Evolutionary conservation across 140 eudicot genomes (phyloP).

Genomic region (Senecio squalidus): DNA sequence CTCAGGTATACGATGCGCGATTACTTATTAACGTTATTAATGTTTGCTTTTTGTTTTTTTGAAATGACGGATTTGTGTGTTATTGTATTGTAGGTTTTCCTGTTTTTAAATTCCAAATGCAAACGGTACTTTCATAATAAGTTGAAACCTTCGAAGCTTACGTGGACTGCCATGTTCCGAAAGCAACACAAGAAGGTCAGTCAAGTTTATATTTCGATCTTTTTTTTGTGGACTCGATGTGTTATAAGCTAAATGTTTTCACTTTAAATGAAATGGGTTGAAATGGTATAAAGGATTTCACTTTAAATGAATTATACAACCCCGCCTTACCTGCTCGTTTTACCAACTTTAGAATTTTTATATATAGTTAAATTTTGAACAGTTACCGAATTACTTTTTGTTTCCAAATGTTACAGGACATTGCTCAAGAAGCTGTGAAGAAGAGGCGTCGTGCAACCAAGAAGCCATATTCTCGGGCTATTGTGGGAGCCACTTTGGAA

Average conservation of each 20-base stretch:
- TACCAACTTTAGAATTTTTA: neutral
- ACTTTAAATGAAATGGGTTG: no score
- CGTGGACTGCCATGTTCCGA: constrained; percentile 85
- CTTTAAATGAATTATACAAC: no score
- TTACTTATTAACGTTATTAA: neutral
- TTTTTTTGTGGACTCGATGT: neutral
- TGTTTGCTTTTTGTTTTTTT: neutral
- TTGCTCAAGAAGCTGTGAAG: constrained; percentile 68
- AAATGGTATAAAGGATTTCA: no score
- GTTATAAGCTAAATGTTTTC: neutral
- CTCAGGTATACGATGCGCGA: constrained; percentile 42
- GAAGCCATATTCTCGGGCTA: constrained; percentile 76
- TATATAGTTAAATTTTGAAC: neutral
- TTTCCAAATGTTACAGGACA: constrained; percentile 37
- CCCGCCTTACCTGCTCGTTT: neutral
- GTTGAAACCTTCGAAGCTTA: constrained; percentile 84
- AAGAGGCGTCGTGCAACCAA: constrained; percentile 75
- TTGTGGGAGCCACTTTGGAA: constrained; percentile 78
- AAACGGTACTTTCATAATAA: constrained; percentile 91
- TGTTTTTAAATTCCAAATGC: constrained; percentile 81
- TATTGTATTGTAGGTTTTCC: constrained; percentile 48
- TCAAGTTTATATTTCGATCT: neutral
- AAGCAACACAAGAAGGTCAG: constrained; percentile 87
- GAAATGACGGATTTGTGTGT: neutral
- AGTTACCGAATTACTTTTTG: no score